Conservation (phyloP, 768 basidiomycete genomes). For the Trametes cingulata region DNA sequence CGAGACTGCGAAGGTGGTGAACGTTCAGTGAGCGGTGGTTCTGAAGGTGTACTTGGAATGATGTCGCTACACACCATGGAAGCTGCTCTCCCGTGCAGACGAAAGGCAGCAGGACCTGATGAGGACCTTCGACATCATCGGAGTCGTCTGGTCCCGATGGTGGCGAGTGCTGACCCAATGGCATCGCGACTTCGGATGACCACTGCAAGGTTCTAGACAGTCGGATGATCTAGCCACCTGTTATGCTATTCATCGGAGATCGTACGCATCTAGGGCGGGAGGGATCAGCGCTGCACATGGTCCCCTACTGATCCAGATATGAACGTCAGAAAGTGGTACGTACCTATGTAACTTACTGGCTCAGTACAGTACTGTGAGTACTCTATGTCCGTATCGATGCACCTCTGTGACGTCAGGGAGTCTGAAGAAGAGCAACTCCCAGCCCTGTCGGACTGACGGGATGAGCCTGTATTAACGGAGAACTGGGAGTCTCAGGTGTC, state of each 20-base stretch:
- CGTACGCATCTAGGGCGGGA: background rate
- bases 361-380: background rate
- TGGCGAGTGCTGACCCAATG: background rate
- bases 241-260: constrained; percentile 3
- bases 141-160: background rate
- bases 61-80: background rate
- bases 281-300: constrained; percentile 9
- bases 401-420: constrained; percentile 1
- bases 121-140: constrained; percentile 3
- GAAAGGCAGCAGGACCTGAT: background rate
- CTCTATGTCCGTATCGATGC: background rate
- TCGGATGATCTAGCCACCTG: background rate
- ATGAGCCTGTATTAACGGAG: background rate
- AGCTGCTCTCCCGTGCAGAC: background rate
- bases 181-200: background rate
- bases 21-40: background rate
- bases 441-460: background rate
- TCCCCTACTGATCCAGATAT: background rate
- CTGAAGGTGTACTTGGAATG: constrained; percentile 1
- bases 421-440: background rate
- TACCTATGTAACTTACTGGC: background rate
- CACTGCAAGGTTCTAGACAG: background rate
- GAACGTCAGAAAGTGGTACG: background rate
- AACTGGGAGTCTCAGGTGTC: background rate
- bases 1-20: background rate